Conservation (phyloP, 2,329 filamentous ascomycete species). For the Plenodomus biglobosus region DNA sequence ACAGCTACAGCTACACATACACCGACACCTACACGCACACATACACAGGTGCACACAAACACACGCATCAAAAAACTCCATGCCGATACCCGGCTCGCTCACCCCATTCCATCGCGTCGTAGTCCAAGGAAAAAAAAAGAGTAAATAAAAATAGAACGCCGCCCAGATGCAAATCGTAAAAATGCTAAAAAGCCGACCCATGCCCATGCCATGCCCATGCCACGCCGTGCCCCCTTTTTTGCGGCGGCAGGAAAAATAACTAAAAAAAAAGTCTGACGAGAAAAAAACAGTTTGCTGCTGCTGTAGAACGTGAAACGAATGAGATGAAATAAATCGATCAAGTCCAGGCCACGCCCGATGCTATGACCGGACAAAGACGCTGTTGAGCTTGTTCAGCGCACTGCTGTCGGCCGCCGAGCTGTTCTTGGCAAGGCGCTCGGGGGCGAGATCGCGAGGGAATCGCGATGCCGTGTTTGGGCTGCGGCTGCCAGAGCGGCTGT, state of each 20-base stretch:
- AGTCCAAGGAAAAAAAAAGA: no score
- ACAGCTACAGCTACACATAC: no score
- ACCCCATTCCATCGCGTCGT: background rate
- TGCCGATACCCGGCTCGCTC: background rate
- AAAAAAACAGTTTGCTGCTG: no score
- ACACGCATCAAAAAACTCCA: background rate
- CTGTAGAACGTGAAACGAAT: background rate
- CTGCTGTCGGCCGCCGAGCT: conserved; percentile 35
- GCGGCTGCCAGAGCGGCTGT: conserved; percentile 47
- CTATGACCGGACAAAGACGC: conserved; percentile 37
- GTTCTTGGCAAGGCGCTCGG: conserved; percentile 36
- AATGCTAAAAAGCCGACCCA: no score
- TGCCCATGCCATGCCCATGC: no score
- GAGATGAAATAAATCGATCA: no score
- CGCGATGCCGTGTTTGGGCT: conserved; percentile 42
- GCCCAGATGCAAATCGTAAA: conserved; percentile 23
- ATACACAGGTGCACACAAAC: background rate
- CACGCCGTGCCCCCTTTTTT: background rate
- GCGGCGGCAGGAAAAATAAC: background rate
- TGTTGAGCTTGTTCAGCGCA: conserved; percentile 40
- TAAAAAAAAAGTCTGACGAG: background rate
- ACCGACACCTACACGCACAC: no score
- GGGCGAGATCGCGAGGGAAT: conserved; percentile 36
- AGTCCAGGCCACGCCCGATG: background rate
- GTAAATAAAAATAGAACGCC: conserved; percentile 25